Conservation (phyloP, 208 protist species). For the Leishmania martiniquensis region DNA sequence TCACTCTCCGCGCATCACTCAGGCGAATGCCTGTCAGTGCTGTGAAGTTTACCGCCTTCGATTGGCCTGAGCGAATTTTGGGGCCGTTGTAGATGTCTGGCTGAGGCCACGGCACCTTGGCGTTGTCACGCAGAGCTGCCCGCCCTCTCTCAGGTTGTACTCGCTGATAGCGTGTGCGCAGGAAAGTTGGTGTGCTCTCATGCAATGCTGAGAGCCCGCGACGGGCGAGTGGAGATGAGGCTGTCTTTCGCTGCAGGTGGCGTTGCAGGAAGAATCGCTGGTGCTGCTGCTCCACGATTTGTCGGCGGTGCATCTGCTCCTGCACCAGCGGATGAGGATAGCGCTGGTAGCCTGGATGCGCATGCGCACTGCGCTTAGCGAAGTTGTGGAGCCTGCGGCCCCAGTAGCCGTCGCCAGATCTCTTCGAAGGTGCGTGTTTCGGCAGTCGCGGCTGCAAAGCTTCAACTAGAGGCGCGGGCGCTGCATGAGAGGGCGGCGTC, state of each 20-base stretch:
- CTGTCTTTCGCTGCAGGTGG: background rate
- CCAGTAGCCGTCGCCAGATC: background rate
- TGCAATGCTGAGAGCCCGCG: background rate
- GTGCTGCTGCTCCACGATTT: background rate
- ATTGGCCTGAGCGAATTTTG: background rate
- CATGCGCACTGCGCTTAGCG: background rate
- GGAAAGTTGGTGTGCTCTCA: background rate
- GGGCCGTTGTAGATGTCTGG: constrained; percentile 15
- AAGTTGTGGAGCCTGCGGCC: background rate
- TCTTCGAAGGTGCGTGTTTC: background rate
- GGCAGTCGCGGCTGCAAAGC: background rate
- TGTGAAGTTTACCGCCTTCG: background rate
- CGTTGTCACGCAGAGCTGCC: no score
- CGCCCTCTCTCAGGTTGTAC: background rate
- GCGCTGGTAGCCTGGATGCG: background rate
- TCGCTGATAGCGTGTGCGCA: background rate
- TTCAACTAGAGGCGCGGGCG: background rate
- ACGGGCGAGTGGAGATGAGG: background rate
- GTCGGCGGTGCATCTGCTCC: background rate
- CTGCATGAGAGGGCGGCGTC: background rate
- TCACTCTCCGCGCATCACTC: constrained; percentile 7
- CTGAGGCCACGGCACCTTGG: constrained; percentile 14
- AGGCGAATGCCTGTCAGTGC: constrained; percentile 11
- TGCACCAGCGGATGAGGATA: background rate
- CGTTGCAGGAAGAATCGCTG: background rate